These are phyloP conservation scores for Dictyostelium firmibasis DNA, from an alignment of 78 protist species.

Conservation along the genomic window DNA sequence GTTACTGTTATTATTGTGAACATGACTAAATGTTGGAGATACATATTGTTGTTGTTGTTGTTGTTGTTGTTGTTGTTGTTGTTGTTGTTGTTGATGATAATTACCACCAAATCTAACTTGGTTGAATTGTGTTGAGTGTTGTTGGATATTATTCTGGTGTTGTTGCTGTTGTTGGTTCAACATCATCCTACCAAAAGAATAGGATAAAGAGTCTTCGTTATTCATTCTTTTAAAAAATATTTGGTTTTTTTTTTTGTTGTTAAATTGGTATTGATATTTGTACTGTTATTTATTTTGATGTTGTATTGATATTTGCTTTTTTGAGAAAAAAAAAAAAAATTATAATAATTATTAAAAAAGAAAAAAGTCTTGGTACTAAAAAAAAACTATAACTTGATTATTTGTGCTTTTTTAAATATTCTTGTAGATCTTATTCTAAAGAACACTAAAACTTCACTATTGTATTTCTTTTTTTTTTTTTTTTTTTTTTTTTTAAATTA, in stretches of 20 bases:
- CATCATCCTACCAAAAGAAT: background rate
- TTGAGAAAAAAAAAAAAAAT: background rate
- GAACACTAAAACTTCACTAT: slow-evolving; percentile 6
- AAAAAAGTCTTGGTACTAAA: background rate
- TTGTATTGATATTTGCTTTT: background rate
- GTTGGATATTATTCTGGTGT: background rate
- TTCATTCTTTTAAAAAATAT: background rate
- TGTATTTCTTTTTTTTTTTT: background rate
- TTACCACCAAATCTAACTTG: background rate
- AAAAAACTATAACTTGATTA: background rate
- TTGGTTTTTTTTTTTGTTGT: background rate
- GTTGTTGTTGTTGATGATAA: slow-evolving; percentile 5
- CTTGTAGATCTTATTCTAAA: slow-evolving; percentile 33
- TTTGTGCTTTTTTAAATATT: background rate
- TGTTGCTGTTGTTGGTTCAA: background rate
- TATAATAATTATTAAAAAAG: no score
- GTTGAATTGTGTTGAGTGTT: background rate
- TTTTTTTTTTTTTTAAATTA: background rate
- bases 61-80: background rate
- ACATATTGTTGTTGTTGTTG: background rate
- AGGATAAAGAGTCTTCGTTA: background rate
- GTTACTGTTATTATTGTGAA: background rate
- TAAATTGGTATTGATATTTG: background rate
- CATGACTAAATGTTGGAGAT: background rate
- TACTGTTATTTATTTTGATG: background rate